Evolutionary conservation across 352 stramenopile genomes (phyloP).

Genomic region (Phytophthora fragariae): DNA sequence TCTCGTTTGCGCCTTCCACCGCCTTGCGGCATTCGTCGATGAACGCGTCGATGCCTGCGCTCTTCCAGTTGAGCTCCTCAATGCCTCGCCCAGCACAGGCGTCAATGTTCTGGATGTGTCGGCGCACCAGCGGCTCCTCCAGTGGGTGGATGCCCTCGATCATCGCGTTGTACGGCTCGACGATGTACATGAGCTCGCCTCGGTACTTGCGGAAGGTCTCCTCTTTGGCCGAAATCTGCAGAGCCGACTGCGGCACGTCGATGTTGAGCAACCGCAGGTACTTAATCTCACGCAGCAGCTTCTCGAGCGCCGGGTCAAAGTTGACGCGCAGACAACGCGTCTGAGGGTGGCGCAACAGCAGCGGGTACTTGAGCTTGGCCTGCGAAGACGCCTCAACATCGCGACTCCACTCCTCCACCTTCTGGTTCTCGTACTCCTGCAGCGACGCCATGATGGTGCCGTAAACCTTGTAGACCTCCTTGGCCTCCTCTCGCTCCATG

Average conservation of each 20-base stretch:
- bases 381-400: slow-evolving; percentile 96
- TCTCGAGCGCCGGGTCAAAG: slow-evolving; percentile 97
- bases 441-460: slow-evolving; percentile 96
- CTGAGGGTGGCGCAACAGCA: slow-evolving; percentile 92
- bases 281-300: slow-evolving; percentile 98
- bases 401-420: slow-evolving; percentile 96
- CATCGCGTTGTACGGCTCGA: slow-evolving; percentile 98
- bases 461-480: slow-evolving; percentile 98
- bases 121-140: slow-evolving; percentile 95
- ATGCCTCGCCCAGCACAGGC: slow-evolving; percentile 93
- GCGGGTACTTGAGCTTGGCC: slow-evolving; percentile 95
- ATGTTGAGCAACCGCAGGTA: slow-evolving; percentile 96
- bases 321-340: slow-evolving; percentile 95
- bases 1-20: slow-evolving; percentile 92
- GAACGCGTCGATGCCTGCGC: slow-evolving; percentile 92
- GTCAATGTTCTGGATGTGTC: slow-evolving; percentile 97
- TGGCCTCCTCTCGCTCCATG: slow-evolving; percentile 97
- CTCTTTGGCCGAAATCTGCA: slow-evolving; percentile 96
- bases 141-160: slow-evolving; percentile 96
- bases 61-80: slow-evolving; percentile 97
- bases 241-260: slow-evolving; percentile 93
- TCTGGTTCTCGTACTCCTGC: slow-evolving; percentile 97
- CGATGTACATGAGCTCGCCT: slow-evolving; percentile 97
- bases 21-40: slow-evolving; percentile 93
- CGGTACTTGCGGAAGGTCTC: slow-evolving; percentile 97